Conservation (phyloP, 345 rosid species). For the Capsella bursapastoris region DNA sequence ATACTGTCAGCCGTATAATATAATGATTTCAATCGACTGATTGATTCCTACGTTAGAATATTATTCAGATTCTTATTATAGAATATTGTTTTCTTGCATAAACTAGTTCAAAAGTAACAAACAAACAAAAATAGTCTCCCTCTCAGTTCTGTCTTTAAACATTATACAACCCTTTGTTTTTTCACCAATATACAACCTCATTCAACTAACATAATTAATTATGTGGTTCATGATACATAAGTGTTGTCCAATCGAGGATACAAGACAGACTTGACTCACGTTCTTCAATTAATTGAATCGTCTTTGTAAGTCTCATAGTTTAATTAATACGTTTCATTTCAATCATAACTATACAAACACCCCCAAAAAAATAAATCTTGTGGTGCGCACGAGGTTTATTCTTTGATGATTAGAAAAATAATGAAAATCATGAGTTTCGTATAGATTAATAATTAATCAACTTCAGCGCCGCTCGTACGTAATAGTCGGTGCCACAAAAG, state of each 20-base stretch:
- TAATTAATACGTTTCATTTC: not conserved
- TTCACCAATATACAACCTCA: not conserved
- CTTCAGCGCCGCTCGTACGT: slow-evolving; percentile 43
- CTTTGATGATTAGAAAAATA: not conserved
- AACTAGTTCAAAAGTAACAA: not conserved
- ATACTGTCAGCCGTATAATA: not conserved
- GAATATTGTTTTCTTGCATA: slow-evolving; percentile 6
- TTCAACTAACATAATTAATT: slow-evolving; percentile 2
- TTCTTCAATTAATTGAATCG: slow-evolving; percentile 28
- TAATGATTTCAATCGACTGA: not conserved
- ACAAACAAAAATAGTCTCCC: not conserved
- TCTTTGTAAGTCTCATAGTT: slow-evolving; percentile 24
- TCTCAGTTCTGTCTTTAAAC: not conserved
- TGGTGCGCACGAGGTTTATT: slow-evolving; percentile 45
- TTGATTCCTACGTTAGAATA: not conserved
- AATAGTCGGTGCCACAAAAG: slow-evolving; percentile 58
- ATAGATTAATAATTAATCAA: not conserved
- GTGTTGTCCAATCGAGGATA: slow-evolving; percentile 38
- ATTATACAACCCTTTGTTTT: not conserved
- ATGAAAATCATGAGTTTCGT: slow-evolving; percentile 5
- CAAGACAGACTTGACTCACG: slow-evolving; percentile 57
- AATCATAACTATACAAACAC: slow-evolving; percentile 36
- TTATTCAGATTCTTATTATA: not conserved
- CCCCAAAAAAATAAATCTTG: slow-evolving; percentile 47
- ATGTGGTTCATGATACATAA: slow-evolving; percentile 16